Conservation (phyloP, 140 eudicot genomes). For the Senecio squalidus region DNA sequence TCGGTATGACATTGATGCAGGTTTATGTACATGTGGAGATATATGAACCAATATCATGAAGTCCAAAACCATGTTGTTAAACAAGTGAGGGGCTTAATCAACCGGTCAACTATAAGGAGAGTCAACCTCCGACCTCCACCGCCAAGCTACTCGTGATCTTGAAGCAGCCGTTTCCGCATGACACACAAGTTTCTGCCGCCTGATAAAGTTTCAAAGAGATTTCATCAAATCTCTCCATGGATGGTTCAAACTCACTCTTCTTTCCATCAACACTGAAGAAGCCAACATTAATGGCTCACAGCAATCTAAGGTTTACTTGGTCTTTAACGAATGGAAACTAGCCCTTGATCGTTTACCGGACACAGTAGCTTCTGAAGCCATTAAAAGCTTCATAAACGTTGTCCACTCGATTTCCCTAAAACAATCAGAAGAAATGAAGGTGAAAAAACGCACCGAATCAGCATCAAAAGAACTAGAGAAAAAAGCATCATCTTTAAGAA, state of each 20-base stretch:
- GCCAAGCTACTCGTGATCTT: slow-evolving; percentile 90
- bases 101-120: slow-evolving; percentile 53
- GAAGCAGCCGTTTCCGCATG: slow-evolving; percentile 89
- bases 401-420: slow-evolving; percentile 71
- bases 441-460: slow-evolving; percentile 67
- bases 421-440: slow-evolving; percentile 80
- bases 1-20: slow-evolving; percentile 34
- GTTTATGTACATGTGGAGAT: slow-evolving; percentile 98
- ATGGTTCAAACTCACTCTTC: slow-evolving; percentile 83
- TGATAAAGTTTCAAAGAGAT: slow-evolving; percentile 75
- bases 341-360: slow-evolving; percentile 88
- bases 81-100: slow-evolving; percentile 91
- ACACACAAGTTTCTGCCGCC: slow-evolving; percentile 90
- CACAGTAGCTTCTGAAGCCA: slow-evolving; percentile 93
- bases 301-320: slow-evolving; percentile 50
- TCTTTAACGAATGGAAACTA: slow-evolving; percentile 91
- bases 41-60: slow-evolving; percentile 89
- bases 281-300: slow-evolving; percentile 31
- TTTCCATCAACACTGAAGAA: slow-evolving; percentile 47
- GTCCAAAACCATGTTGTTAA: slow-evolving; percentile 86
- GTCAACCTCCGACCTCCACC: slow-evolving; percentile 87
- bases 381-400: slow-evolving; percentile 85
- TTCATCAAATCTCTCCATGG: slow-evolving; percentile 81
- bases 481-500: slow-evolving; percentile 75
- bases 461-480: slow-evolving; percentile 94